These are phyloP conservation scores for Taxawa tesnikishii DNA, from an alignment of 2,329 filamentous ascomycete genomes.

Conservation along the genomic window DNA sequence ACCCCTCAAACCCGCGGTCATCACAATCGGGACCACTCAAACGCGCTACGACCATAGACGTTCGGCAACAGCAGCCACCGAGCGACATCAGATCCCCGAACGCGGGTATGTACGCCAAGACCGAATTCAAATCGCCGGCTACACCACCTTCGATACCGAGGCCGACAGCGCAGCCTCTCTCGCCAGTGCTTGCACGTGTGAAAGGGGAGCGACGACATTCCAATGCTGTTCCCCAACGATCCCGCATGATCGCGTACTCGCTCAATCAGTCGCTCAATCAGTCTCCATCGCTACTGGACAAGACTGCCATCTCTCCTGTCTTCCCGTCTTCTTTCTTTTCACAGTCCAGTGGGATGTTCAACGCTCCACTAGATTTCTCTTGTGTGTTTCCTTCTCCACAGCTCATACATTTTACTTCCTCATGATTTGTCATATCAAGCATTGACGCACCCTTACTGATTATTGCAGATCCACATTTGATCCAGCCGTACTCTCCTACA, in stretches of 20 bases:
- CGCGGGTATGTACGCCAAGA: too few relatives aligned
- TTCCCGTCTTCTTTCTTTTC: conserved; percentile 23
- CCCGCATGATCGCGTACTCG: conserved; percentile 9
- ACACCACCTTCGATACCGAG: conserved; percentile 14
- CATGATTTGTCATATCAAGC: conserved; percentile 6
- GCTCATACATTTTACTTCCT: conserved; percentile 12
- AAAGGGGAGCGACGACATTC: conserved; percentile 9
- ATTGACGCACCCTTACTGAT: too few relatives aligned
- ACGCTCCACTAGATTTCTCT: conserved; percentile 24
- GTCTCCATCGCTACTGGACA: too few relatives aligned
- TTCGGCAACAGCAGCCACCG: too few relatives aligned
- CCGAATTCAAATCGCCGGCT: conserved; percentile 14
- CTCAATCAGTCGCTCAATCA: too few relatives aligned
- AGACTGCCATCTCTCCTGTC: too few relatives aligned
- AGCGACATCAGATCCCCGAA: too few relatives aligned
- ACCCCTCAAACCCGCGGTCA: too few relatives aligned
- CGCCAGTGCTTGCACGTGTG: conserved; percentile 14
- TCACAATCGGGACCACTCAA: too few relatives aligned
- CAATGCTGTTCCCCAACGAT: conserved; percentile 2
- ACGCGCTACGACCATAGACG: too few relatives aligned
- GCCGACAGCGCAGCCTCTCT: conserved; percentile 3
- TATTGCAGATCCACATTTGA: conserved; percentile 43
- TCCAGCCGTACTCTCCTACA: conserved; percentile 37
- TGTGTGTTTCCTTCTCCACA: conserved; percentile 25
- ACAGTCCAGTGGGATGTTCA: conserved; percentile 22